Base-by-base conservation (phyloP, 2,329 filamentous ascomycete species). In the Colletotrichum filicis region DNA sequence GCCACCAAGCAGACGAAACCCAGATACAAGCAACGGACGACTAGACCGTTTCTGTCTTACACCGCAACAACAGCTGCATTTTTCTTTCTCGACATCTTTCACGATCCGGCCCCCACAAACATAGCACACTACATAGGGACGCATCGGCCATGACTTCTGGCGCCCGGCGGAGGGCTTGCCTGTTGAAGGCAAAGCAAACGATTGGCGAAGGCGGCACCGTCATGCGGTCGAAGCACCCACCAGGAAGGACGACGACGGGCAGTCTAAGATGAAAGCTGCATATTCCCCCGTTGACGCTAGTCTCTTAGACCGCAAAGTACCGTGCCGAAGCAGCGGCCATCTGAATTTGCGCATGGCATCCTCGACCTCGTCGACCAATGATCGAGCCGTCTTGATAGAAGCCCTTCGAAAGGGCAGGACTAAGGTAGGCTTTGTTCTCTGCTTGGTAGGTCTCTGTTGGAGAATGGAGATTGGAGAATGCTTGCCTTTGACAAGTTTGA, bases 321-420 rank as follows among this genome's bases (percentile, higher is more conserved):
- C 32, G 66, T 56, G 62, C 62, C 62, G 61, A 56, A 56, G 30
- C 53, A 30, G 12, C 49, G 42, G 19, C 42, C 42, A 49, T 49
- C 19, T 49, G 42, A 49, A 64, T 53, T 35, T 37, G 35, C 64
- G 69, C 69, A 72, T 72, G 69, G 52, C 69, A 68, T 53, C 28
- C 55, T 60, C 52, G 59, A 12, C 28, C 32, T n/a, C 9, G 32
- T 32, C 66, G 22, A 42, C 70, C 70, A 73, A 61, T 70, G 52
- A 70, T 66, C 70, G 70, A 55, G 56, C 46, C 19, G 19, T 9
- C 19, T 22, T n/a, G 16, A 49, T 8, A 19, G 7, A 49, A 49
- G 42, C 8, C 42, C 19, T 49, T 19, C 7, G 19, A 49, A n/a
- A 49, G 42, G 7, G 46, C 28, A 52, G 22, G 42, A 65, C 70